Base-by-base conservation (phyloP, 768 basidiomycete species). In the Tricholoma flavovirens region DNA sequence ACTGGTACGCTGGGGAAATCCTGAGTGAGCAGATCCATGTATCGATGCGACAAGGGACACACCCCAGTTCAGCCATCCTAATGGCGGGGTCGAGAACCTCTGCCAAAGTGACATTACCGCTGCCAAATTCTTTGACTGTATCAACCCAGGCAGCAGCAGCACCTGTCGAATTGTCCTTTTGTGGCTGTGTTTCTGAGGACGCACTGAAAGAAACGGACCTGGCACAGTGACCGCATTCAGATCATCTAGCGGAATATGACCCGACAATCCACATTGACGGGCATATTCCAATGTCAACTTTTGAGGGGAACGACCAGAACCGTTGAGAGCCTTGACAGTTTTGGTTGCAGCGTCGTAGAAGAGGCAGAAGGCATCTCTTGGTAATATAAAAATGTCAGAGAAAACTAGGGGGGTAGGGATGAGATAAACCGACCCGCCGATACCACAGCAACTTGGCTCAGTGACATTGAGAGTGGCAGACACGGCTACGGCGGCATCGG, bases 81-180 rank as follows among this genome's bases (percentile, higher is more conserved):
- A 97, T 97, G 2, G 95, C 97, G 54, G 97, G 97, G 22, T 74
- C 87, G 22, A 98, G 77, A 29, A 94, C 77, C 14, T 98, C 90
- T 3, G 80, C 81, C 46, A 78, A 61, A 40, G 74, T 71, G 12
- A 83, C 66, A 12, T 81, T 84, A 9, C 91, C 88, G 59, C 84
- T 90, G 15, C 96, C 96, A 53, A 97, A 84, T 36, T 75, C 74
- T 57, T 90, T 82, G 32, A 98, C 77, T 0, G 93, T 90, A 69
- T 98, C 97, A 15, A 90, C 76, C 95, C 96, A 98, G 14, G 93
- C 93, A 32, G 93, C 90, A 3, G 95, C 91, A n/a, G 90, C 88
- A 51, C 96, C 94, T 82, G 66, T 62, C 15, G n/a, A 10, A 26
- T 10, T 3, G 14, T 46, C 24, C 3, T 4, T 19, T n/a, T 26